Evolutionary conservation across 2,329 filamentous ascomycete genomes (phyloP).

Genomic region (Calonectria hongkongensis): DNA sequence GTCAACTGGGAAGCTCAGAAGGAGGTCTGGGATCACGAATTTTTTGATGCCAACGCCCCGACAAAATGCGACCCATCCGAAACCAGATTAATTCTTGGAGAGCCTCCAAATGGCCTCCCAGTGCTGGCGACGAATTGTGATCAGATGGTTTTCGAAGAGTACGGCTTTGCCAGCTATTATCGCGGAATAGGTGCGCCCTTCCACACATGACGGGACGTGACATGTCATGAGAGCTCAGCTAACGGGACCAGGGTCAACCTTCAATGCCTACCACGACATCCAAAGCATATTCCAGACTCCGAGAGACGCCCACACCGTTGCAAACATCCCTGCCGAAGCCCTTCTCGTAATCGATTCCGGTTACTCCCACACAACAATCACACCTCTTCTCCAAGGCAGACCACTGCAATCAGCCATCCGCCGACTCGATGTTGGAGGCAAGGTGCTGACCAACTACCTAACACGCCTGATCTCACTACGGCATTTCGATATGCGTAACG

Average conservation of each 20-base stretch:
- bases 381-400: conserved; percentile 87
- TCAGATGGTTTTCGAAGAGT: conserved; percentile 98
- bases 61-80: conserved; percentile 84
- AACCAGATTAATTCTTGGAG: conserved; percentile 89
- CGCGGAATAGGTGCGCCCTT: conserved; percentile 78
- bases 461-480: conserved; percentile 92
- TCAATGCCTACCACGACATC: conserved; percentile 90
- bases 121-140: conserved; percentile 92
- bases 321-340: conserved; percentile 80
- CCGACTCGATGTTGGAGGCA: conserved; percentile 92
- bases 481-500: conserved; percentile 96
- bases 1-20: conserved; percentile 98
- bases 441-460: conserved; percentile 93
- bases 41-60: conserved; percentile 82
- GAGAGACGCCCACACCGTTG: conserved; percentile 64
- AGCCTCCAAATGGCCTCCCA: conserved; percentile 88
- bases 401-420: conserved; percentile 88
- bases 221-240: conserved; percentile 23
- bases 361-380: conserved; percentile 94
- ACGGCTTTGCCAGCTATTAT: conserved; percentile 91
- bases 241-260: conserved; percentile 74
- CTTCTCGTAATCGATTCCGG: conserved; percentile 93
- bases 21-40: conserved; percentile 94
- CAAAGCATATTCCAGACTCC: conserved; percentile 80
- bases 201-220: neutral